phyloP scores from a whole-genome alignment of 1,139 yeast species.

The Blastobotrys indianensis region DNA sequence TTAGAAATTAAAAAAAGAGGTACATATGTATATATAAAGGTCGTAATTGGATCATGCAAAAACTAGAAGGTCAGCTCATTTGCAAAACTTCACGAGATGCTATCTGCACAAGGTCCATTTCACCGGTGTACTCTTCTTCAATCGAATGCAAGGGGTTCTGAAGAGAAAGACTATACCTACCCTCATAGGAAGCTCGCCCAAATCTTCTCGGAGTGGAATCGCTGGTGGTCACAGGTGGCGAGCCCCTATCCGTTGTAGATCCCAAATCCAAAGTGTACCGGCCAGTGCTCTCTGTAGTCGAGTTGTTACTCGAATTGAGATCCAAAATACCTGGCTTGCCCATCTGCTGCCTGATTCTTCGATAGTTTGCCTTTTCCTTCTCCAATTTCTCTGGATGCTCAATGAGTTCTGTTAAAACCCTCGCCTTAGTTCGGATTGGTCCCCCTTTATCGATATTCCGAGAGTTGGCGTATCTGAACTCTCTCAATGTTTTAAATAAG shows the following conservation, averaged over 20 bases:
- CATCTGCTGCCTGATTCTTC: slow-evolving; percentile 29
- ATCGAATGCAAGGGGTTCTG: slow-evolving; percentile 17
- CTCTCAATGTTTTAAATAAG: slow-evolving; percentile 69
- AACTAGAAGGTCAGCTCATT: not conserved
- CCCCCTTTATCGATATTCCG: slow-evolving; percentile 30
- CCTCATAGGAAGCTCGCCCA: slow-evolving; percentile 7
- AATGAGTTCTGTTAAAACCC: slow-evolving; percentile 25
- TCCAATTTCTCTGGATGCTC: slow-evolving; percentile 27
- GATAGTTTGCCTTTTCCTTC: slow-evolving; percentile 29
- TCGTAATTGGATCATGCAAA: not conserved
- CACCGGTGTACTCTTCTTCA: slow-evolving; percentile 14
- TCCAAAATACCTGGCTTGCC: slow-evolving; percentile 30
- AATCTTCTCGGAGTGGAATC: not conserved
- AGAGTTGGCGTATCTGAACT: slow-evolving; percentile 30
- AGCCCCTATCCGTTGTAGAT: not conserved
- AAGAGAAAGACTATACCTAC: slow-evolving; percentile 18
- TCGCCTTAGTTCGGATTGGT: slow-evolving; percentile 31
- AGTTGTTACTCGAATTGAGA: slow-evolving; percentile 12
- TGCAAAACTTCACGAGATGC: slow-evolving; percentile 15
- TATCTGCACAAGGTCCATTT: slow-evolving; percentile 13
- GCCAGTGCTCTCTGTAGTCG: slow-evolving; percentile 1
- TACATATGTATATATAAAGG: not conserved
- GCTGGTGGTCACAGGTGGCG: not conserved
- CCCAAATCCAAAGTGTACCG: slow-evolving; percentile 16
- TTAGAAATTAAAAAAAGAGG: not conserved